These are phyloP conservation scores for Chaetomium globosum DNA, from an alignment of 2,329 filamentous ascomycete genomes.

Conservation along the genomic window DNA sequence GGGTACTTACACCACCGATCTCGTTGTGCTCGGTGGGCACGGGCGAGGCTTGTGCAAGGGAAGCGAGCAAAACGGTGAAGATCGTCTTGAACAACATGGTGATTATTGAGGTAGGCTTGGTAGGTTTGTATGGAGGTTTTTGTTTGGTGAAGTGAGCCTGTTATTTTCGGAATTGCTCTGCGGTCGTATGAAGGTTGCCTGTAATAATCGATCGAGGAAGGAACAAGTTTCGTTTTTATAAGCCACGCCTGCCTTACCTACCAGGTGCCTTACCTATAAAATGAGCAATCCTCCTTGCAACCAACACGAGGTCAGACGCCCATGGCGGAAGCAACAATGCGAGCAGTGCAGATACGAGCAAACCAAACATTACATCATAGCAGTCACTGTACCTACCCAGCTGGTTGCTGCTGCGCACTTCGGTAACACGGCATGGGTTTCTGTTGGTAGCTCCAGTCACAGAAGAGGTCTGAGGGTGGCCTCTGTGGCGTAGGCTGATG, in stretches of 20 bases:
- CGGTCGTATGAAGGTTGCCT: not conserved
- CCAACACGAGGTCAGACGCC: not conserved
- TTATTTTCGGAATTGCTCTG: not conserved
- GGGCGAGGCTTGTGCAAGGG: conserved; percentile 2
- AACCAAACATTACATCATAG: conserved; percentile 8
- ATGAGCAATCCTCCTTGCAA: not conserved
- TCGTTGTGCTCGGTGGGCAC: conserved; percentile 7
- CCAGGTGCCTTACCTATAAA: too few relatives aligned
- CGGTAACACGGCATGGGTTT: conserved; percentile 1
- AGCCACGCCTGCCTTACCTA: not conserved
- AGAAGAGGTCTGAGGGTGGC: not conserved
- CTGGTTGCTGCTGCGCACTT: not conserved
- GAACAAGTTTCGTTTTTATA: not conserved
- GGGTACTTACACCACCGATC: conserved; percentile 29
- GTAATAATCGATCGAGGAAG: not conserved
- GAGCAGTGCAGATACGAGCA: not conserved
- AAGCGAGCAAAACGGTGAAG: not conserved
- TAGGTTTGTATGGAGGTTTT: not conserved
- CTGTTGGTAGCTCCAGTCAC: not conserved
- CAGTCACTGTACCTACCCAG: not conserved
- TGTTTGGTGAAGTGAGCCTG: not conserved
- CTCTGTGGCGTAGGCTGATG: not conserved
- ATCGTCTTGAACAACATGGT: conserved; percentile 8
- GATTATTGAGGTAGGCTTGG: not conserved
- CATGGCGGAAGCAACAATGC: not conserved